A percentile compares a stretch with the other conserved stretches of the same genome.
phyloP scores from a whole-genome alignment of 2,329 filamentous ascomycete species.

The Penicillium griseofulvum region DNA sequence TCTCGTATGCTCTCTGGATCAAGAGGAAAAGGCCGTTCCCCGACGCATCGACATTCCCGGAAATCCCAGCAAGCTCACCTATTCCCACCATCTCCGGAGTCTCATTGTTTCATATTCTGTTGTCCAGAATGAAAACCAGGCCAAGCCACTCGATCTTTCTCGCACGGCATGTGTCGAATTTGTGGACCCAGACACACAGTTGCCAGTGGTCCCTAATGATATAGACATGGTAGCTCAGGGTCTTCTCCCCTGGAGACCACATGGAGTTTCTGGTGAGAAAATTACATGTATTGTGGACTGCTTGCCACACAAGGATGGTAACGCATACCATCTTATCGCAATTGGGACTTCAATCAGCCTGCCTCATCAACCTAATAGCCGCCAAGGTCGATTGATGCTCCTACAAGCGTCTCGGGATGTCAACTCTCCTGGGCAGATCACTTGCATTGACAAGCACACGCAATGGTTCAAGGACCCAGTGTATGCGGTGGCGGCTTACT shows the following conservation, averaged over 20 bases:
- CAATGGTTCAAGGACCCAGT: conserved; percentile 40
- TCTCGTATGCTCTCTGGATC: conserved; percentile 49
- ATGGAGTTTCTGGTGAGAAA: conserved; percentile 39
- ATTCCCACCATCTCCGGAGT: conserved; percentile 46
- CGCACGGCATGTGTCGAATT: conserved; percentile 39
- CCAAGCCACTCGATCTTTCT: conserved; percentile 31
- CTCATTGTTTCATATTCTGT: conserved; percentile 50
- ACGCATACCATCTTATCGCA: conserved; percentile 42
- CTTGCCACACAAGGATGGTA: conserved; percentile 35
- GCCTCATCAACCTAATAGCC: conserved; percentile 16
- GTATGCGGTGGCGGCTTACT: conserved; percentile 57
- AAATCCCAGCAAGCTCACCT: conserved; percentile 44
- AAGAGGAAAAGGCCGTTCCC: conserved; percentile 41
- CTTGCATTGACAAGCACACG: conserved; percentile 37
- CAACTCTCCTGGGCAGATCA: conserved; percentile 27
- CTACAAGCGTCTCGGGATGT: conserved; percentile 33
- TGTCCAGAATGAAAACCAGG: conserved; percentile 25
- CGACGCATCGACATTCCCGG: conserved; percentile 42
- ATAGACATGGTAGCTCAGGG: conserved; percentile 7
- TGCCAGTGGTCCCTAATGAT: conserved; percentile 14
- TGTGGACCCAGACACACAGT: conserved; percentile 37
- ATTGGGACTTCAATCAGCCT: conserved; percentile 38
- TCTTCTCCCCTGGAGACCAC: conserved; percentile 25
- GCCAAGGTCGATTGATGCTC: conserved; percentile 39
- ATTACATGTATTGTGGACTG: conserved; percentile 45